These are phyloP conservation scores for Solanum chaucha DNA, from an alignment of 257 asterid species.

Conservation along the genomic window DNA sequence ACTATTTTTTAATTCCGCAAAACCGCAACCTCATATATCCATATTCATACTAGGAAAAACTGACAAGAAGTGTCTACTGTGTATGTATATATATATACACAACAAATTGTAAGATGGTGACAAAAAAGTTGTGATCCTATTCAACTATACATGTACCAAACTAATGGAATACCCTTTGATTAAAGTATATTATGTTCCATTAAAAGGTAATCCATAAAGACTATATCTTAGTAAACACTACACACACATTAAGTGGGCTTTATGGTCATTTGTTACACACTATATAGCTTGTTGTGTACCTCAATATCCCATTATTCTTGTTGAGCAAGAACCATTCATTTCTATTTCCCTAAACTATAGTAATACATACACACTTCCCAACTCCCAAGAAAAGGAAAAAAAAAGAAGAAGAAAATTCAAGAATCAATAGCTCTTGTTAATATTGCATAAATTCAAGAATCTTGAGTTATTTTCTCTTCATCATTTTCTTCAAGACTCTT, in stretches of 20 bases:
- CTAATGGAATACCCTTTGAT: not conserved
- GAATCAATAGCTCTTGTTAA: not conserved
- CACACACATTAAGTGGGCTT: not conserved
- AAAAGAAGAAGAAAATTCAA: too few relatives aligned
- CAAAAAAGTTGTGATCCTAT: not conserved
- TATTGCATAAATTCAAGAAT: slow-evolving; percentile 3
- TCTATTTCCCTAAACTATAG: not conserved
- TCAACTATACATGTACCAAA: not conserved
- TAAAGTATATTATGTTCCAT: not conserved
- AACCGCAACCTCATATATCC: not conserved
- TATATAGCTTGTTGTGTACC: slow-evolving; percentile 6
- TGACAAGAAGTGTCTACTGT: not conserved
- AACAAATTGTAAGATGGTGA: not conserved
- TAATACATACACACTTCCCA: slow-evolving; percentile 1
- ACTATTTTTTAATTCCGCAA: not conserved
- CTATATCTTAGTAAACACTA: not conserved
- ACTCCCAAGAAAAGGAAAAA: slow-evolving; percentile 2
- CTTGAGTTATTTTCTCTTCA: not conserved
- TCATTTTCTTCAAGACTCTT: not conserved
- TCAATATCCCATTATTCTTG: not conserved
- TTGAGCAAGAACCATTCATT: slow-evolving; percentile 7
- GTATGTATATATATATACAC: not conserved
- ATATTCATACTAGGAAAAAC: not conserved
- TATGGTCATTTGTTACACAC: not conserved
- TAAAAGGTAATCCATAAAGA: not conserved